phyloP scores from a whole-genome alignment of 148 eudicot genomes.

The Rhododendron griersonianum region DNA sequence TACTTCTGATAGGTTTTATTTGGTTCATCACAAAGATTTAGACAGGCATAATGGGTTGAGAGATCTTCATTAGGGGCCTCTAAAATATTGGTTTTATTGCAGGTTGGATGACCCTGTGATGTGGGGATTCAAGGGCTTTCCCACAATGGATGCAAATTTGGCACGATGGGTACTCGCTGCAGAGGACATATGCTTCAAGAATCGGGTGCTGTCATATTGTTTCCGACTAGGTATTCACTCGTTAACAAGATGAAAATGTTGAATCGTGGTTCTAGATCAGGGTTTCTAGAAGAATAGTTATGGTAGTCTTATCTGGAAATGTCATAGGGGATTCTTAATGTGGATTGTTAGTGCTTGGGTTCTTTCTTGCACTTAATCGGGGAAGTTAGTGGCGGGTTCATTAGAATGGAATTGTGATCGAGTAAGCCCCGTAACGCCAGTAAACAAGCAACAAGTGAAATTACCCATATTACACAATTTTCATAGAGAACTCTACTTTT shows the following conservation, averaged over 20 bases:
- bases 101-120: conserved; percentile 97
- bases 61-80: background rate
- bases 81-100: conserved; percentile 14
- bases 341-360: background rate
- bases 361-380: background rate
- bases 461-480: background rate
- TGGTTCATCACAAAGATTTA: background rate
- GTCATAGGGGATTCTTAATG: background rate
- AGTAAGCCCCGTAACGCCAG: background rate
- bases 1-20: background rate
- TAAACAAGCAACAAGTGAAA: background rate
- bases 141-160: conserved; percentile 53
- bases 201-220: conserved; percentile 60
- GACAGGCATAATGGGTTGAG: background rate
- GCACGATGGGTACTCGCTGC: conserved; percentile 94
- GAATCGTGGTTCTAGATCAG: background rate
- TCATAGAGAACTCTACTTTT: background rate
- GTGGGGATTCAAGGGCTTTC: conserved; percentile 95
- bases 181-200: conserved; percentile 94
- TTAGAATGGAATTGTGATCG: background rate
- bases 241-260: background rate
- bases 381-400: background rate
- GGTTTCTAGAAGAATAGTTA: background rate
- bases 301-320: background rate
- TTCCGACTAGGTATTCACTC: conserved; percentile 58